Conservation (phyloP, 2,329 filamentous ascomycete species). For the Aspergillus viridinutans region DNA sequence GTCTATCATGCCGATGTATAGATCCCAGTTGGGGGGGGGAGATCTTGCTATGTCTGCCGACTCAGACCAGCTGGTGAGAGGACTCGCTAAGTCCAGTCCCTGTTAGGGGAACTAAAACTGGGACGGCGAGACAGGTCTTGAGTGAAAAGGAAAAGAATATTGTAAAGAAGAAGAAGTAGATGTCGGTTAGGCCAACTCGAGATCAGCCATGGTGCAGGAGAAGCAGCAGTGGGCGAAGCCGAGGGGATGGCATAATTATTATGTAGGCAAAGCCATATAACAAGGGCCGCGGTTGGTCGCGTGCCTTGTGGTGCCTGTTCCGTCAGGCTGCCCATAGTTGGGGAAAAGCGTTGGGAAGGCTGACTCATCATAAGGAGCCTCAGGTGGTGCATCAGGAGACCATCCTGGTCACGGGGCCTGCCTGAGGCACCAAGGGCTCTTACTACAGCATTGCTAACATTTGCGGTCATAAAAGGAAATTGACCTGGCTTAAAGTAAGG, state of each 20-base stretch:
- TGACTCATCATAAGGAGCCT: constrained; percentile 1
- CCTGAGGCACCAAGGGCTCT: neutral
- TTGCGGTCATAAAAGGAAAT: neutral
- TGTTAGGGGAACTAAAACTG: neutral
- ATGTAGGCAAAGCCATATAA: neutral
- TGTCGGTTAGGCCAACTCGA: constrained; percentile 6
- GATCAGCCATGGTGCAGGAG: constrained; percentile 10
- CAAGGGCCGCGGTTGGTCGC: constrained; percentile 11
- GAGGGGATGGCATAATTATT: constrained; percentile 1
- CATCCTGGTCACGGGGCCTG: neutral
- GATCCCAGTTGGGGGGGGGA: constrained; percentile 7
- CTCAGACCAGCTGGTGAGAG: constrained; percentile 2
- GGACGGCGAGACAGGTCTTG: neutral
- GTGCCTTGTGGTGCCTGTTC: constrained; percentile 16
- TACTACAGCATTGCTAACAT: no score
- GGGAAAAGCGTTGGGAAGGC: constrained; percentile 12
- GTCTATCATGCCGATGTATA: constrained; percentile 38
- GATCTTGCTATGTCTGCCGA: constrained; percentile 3
- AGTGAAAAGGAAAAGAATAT: neutral
- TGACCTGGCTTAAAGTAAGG: neutral
- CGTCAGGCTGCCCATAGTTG: constrained; percentile 7
- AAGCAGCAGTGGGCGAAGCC: constrained; percentile 6
- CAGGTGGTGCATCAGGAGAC: neutral
- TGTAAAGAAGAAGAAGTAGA: neutral
- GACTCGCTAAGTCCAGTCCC: neutral